Conservation (phyloP, 371 early-diverging fungal genomes). For the Blakeslea trispora region DNA sequence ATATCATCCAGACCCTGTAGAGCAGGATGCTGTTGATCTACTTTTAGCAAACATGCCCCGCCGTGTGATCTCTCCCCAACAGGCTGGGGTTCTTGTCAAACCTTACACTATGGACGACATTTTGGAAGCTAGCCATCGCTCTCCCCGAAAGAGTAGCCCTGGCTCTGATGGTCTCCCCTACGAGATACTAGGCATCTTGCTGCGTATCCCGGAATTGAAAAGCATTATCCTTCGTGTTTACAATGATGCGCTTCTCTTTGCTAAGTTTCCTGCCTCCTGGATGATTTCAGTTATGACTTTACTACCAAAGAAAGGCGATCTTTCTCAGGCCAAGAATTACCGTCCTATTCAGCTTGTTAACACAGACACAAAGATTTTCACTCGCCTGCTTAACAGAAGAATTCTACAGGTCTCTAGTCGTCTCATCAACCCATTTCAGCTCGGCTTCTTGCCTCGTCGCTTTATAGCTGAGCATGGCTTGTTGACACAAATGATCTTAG, state of each 20-base stretch:
- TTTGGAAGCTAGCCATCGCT: not conserved
- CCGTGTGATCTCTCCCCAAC: no score
- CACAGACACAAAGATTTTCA: slow-evolving; percentile 15
- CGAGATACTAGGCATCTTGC: not conserved
- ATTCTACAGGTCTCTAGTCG: not conserved
- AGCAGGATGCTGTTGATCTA: not conserved
- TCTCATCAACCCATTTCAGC: not conserved
- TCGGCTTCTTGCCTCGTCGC: not conserved
- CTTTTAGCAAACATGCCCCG: no score
- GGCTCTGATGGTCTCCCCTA: not conserved
- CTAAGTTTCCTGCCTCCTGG: slow-evolving; percentile 10
- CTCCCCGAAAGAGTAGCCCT: not conserved
- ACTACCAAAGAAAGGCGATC: slow-evolving; percentile 25
- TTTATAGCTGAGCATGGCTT: not conserved
- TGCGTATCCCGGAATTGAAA: not conserved
- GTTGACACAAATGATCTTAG: no score
- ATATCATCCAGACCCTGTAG: not conserved
- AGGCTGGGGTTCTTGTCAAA: not conserved
- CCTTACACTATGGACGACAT: not conserved
- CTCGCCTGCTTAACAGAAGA: not conserved
- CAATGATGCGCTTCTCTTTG: not conserved
- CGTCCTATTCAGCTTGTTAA: slow-evolving; percentile 23
- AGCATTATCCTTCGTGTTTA: not conserved
- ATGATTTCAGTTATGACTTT: slow-evolving; percentile 16
- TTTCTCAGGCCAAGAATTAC: slow-evolving; percentile 15